A percentile compares a stretch with the other conserved stretches of the same genome.
Evolutionary conservation across 2,329 filamentous ascomycete genomes (phyloP).

Genomic region (Pestalotiopsis sp.): DNA sequence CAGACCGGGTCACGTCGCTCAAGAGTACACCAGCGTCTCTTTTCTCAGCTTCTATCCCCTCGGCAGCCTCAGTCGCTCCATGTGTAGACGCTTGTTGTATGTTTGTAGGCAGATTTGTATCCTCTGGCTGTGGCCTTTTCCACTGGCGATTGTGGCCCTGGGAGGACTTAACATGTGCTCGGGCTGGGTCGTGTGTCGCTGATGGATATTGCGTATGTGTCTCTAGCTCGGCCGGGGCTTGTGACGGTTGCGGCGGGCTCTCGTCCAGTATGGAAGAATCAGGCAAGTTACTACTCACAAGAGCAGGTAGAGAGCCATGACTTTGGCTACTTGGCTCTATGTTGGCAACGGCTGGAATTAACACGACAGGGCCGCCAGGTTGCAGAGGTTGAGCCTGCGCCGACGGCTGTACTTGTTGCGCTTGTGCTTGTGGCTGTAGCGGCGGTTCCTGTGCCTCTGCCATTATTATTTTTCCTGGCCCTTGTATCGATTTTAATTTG

Average conservation of each 20-base stretch:
- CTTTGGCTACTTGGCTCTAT: conserved; percentile 21
- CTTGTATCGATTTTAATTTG: conserved; percentile 41
- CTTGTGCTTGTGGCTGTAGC: conserved; percentile 3
- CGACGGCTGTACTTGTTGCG: conserved; percentile 1
- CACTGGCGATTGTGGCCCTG: conserved; percentile 25
- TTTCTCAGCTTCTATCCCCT: conserved; percentile 4
- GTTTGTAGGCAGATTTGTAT: not conserved
- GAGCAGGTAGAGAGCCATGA: conserved; percentile 15
- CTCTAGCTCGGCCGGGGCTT: conserved; percentile 21
- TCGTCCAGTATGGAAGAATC: conserved; percentile 9
- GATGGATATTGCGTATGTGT: conserved; percentile 2
- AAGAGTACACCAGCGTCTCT: conserved; percentile 1
- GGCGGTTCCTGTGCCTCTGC: conserved; percentile 36
- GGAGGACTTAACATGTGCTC: conserved; percentile 29
- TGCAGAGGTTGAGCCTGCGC: not conserved
- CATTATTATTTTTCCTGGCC: conserved; percentile 28
- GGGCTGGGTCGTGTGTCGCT: conserved; percentile 16
- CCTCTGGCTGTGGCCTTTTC: conserved; percentile 16
- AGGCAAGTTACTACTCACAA: conserved; percentile 7
- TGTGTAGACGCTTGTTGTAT: not conserved
- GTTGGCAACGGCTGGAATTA: conserved; percentile 31
- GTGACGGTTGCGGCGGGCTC: conserved; percentile 26
- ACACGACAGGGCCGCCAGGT: conserved; percentile 18
- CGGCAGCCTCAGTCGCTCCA: conserved; percentile 12
- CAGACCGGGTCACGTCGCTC: conserved; percentile 6